These are phyloP conservation scores for Dictyostelium intermedium DNA, from an alignment of 78 protist species.

Conservation along the genomic window DNA sequence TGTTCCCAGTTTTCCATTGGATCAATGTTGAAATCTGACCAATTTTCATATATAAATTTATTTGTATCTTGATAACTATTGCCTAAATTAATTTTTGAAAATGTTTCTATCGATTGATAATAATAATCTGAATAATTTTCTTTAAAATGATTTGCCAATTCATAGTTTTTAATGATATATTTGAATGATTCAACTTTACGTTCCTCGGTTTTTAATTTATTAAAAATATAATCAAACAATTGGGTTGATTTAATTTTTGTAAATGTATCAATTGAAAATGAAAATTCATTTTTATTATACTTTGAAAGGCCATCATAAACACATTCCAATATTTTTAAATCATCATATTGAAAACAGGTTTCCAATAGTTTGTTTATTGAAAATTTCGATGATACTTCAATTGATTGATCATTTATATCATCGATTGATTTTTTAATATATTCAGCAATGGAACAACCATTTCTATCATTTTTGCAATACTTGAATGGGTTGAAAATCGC, in stretches of 20 bases:
- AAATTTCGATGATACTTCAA: background rate
- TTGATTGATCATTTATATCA: background rate
- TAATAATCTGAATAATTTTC: background rate
- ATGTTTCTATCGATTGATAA: background rate
- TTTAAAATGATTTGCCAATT: background rate
- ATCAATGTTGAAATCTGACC: background rate
- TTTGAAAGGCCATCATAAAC: background rate
- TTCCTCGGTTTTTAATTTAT: background rate
- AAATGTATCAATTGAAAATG: background rate
- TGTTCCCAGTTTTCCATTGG: background rate
- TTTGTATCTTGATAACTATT: background rate
- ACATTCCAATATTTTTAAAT: background rate
- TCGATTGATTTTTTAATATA: background rate
- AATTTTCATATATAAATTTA: background rate
- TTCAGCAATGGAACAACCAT: background rate
- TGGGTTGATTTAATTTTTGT: background rate
- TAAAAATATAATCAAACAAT: background rate
- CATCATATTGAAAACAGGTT: background rate
- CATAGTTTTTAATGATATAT: no score
- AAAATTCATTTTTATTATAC: no score
- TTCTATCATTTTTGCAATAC: background rate
- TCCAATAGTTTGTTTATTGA: background rate
- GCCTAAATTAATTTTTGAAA: background rate
- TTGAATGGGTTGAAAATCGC: background rate
- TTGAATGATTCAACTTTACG: background rate